A percentile compares a stretch with the other conserved stretches of the same genome.
Evolutionary conservation across 306 rosid genomes (phyloP).

Genomic region (Acacia melanoxylon): DNA sequence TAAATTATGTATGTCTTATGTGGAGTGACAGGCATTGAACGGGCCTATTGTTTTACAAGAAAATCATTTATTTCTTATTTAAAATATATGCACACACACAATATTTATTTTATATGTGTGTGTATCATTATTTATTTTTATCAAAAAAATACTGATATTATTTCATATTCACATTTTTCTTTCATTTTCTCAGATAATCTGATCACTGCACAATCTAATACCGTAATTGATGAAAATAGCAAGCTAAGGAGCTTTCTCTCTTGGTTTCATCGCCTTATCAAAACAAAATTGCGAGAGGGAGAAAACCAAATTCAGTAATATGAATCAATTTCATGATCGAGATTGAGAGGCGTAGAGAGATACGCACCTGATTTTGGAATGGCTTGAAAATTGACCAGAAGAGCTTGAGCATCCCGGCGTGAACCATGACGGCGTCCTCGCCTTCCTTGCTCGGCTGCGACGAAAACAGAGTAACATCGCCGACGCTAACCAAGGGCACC

Average conservation of each 20-base stretch:
- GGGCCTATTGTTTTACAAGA: background rate
- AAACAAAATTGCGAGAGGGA: background rate
- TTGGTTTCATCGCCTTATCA: background rate
- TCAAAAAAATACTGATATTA: too few species aligned
- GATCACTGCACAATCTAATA: background rate
- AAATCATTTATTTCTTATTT: too few species aligned
- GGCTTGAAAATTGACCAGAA: conserved; percentile 33
- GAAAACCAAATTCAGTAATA: background rate
- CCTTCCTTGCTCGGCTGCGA: conserved; percentile 33
- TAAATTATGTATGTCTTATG: background rate
- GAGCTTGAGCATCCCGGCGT: conserved; percentile 53
- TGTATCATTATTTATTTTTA: too few species aligned
- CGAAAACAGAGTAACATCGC: conserved; percentile 34
- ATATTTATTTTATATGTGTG: too few species aligned
- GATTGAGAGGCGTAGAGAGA: too few species aligned
- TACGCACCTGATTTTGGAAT: conserved; percentile 63
- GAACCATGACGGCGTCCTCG: conserved; percentile 52
- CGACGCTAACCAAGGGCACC: conserved; percentile 43
- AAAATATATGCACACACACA: too few species aligned
- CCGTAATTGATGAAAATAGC: too few species aligned
- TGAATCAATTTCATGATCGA: too few species aligned
- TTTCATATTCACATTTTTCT: too few species aligned
- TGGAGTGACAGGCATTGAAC: background rate
- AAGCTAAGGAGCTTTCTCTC: background rate
- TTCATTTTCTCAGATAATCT: background rate